These are phyloP conservation scores for Neocucurbitaria cava DNA, from an alignment of 2,329 filamentous ascomycete species.

Conservation along the genomic window DNA sequence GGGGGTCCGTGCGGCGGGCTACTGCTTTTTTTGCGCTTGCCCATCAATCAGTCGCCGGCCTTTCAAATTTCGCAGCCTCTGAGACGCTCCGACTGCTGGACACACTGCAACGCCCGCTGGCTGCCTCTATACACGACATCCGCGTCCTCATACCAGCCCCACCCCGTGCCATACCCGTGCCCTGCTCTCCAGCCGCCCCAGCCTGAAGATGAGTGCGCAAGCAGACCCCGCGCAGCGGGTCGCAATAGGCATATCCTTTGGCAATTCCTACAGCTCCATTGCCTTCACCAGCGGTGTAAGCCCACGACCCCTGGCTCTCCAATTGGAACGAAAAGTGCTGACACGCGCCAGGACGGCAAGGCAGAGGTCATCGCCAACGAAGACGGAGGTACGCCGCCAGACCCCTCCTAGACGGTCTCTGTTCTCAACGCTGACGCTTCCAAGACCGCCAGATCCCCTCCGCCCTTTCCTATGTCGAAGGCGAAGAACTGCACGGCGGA, in stretches of 20 bases:
- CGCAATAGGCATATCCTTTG: conserved; percentile 95
- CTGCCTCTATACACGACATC: background rate
- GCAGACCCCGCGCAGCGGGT: conserved; percentile 61
- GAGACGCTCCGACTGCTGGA: conserved; percentile 6
- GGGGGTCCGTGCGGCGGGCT: conserved; percentile 6
- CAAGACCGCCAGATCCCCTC: conserved; percentile 95
- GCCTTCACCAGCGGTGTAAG: conserved; percentile 76
- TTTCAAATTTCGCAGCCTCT: conserved; percentile 31
- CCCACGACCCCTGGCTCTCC: background rate
- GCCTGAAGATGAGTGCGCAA: conserved; percentile 58
- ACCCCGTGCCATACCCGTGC: background rate
- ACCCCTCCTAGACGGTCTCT: conserved; percentile 3
- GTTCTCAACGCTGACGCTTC: conserved; percentile 14
- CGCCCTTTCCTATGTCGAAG: conserved; percentile 90
- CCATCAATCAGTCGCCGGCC: conserved; percentile 1
- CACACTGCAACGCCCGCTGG: background rate
- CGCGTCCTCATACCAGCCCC: background rate
- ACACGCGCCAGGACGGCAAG: conserved; percentile 74
- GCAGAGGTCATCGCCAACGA: conserved; percentile 98
- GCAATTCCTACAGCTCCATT: conserved; percentile 98
- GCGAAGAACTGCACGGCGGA: conserved; percentile 94
- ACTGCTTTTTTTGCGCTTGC: no score
- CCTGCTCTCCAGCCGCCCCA: conserved; percentile 8
- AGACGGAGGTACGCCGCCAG: conserved; percentile 76
- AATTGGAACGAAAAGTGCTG: conserved; percentile 3